These are phyloP conservation scores for Psidium friedrichsthalianum DNA, from an alignment of 345 rosid species.

Conservation along the genomic window DNA sequence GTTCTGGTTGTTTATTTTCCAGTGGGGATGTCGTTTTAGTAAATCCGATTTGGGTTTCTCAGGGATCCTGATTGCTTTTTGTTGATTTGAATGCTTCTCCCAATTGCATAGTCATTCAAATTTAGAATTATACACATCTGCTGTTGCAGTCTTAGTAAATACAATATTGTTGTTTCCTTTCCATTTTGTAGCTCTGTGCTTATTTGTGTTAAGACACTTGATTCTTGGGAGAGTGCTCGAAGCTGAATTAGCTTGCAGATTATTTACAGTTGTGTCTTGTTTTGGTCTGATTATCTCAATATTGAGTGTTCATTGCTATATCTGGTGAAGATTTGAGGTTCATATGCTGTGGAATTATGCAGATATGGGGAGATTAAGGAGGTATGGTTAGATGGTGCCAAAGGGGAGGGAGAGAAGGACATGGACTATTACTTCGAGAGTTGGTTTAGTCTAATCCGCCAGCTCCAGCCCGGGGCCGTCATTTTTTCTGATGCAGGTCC, in stretches of 20 bases:
- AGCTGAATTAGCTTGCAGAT: not conserved
- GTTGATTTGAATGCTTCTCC: not conserved
- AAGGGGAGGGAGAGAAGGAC: slow-evolving; percentile 67
- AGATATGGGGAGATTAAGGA: slow-evolving; percentile 84
- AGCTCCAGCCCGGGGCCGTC: slow-evolving; percentile 61
- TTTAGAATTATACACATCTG: not conserved
- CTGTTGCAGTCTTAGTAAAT: not conserved
- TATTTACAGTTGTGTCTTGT: not conserved
- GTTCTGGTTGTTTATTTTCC: not conserved
- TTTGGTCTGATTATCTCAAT: not conserved
- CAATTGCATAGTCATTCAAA: not conserved
- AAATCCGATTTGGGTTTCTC: not conserved
- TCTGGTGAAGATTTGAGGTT: not conserved
- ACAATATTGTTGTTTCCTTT: not conserved
- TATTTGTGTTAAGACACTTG: not conserved
- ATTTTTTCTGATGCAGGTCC: slow-evolving; percentile 91
- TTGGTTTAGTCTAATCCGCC: slow-evolving; percentile 78
- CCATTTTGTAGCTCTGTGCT: not conserved
- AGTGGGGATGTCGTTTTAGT: not conserved
- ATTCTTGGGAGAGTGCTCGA: not conserved
- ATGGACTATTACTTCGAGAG: slow-evolving; percentile 65
- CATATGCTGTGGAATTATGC: not conserved
- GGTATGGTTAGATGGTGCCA: slow-evolving; percentile 78
- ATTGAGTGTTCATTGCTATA: not conserved
- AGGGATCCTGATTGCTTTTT: not conserved